Conservation (phyloP, 2,329 filamentous ascomycete species). For the Fusarium ambrosium region DNA sequence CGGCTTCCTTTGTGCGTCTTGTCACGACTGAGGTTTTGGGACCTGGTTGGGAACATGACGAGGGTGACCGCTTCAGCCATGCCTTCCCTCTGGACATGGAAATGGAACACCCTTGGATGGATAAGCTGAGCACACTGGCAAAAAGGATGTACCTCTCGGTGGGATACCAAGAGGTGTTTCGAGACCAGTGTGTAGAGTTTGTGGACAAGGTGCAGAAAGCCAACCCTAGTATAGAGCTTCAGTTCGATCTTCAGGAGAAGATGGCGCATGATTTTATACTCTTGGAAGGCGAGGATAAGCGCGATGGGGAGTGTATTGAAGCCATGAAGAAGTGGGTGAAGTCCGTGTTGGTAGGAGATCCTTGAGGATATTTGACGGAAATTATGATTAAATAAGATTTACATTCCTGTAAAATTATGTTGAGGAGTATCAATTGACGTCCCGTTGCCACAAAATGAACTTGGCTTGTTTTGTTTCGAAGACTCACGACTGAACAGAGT, state of each 20-base stretch:
- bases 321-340: not conserved
- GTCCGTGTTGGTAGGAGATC: not conserved
- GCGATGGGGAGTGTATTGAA: not conserved
- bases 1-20: not conserved
- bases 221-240: not conserved
- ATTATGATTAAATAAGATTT: too few species aligned
- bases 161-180: not conserved
- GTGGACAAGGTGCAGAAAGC: not conserved
- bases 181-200: not conserved
- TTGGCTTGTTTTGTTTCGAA: too few species aligned
- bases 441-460: too few species aligned
- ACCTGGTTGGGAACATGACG: not conserved
- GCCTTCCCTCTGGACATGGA: not conserved
- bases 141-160: not conserved
- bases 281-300: not conserved
- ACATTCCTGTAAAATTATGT: not conserved
- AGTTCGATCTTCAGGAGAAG: not conserved
- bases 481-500: too few species aligned
- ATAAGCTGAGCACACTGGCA: not conserved
- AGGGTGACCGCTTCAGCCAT: not conserved
- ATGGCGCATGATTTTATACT: not conserved
- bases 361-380: too few species aligned
- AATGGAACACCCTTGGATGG: not conserved
- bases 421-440: not conserved
- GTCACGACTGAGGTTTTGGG: not conserved